A percentile compares a stretch with the other conserved stretches of the same genome.
Conservation (phyloP, 2,329 filamentous ascomycete species). For the Xylaria sp. region DNA sequence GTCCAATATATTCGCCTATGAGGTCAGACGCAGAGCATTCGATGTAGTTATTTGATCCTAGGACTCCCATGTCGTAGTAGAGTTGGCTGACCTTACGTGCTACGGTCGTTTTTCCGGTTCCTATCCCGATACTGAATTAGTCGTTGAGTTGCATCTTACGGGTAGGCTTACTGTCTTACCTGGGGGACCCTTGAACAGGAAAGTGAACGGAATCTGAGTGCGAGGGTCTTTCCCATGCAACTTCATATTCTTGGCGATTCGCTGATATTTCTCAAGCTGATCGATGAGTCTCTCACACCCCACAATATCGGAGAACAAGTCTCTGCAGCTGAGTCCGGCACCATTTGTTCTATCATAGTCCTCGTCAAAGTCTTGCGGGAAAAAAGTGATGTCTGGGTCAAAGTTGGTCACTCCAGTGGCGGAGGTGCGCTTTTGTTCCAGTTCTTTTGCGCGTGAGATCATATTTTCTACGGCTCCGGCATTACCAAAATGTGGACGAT, state of each 20-base stretch:
- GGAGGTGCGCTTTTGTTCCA: conserved; percentile 16
- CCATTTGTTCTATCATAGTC: conserved; percentile 3
- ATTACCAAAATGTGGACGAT: conserved; percentile 70
- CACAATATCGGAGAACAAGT: conserved; percentile 13
- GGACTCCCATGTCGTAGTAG: conserved; percentile 78
- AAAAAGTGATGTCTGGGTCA: conserved; percentile 11
- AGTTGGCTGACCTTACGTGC: conserved; percentile 79
- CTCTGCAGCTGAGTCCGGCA: conserved; percentile 3
- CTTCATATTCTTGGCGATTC: conserved; percentile 59
- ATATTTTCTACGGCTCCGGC: conserved; percentile 71
- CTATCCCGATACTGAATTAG: conserved; percentile 26
- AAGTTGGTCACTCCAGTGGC: background rate
- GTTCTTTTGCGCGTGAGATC: conserved; percentile 51
- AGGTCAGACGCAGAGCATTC: conserved; percentile 76
- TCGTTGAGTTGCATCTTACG: background rate
- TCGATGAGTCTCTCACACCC: conserved; percentile 16
- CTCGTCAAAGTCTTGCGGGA: conserved; percentile 18
- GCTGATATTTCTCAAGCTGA: conserved; percentile 60
- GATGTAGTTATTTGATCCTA: conserved; percentile 68
- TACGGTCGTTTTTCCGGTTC: conserved; percentile 72
- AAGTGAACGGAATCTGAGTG: conserved; percentile 65
- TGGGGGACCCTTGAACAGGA: conserved; percentile 69
- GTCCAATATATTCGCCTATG: conserved; percentile 72
- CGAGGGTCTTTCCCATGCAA: conserved; percentile 58
- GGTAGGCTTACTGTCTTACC: conserved; percentile 52